Evolutionary conservation across 2,329 filamentous ascomycete species (phyloP).

Genomic region (Hirsutella thompsonii): DNA sequence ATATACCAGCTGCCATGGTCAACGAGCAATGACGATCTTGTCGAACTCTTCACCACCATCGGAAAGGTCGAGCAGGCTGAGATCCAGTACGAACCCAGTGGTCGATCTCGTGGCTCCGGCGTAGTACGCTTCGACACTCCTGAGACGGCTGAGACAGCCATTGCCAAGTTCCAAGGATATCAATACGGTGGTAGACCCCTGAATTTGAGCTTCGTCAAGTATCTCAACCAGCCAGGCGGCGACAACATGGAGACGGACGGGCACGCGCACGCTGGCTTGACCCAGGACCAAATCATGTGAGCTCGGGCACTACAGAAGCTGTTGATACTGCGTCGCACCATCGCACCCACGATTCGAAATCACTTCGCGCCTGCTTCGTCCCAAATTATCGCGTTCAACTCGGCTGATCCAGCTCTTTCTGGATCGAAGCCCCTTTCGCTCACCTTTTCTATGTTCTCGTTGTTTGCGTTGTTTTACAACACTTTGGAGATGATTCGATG

Average conservation of each 20-base stretch:
- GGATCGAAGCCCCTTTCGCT: too few species aligned
- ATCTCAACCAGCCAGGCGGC: conserved; percentile 54
- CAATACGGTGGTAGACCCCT: conserved; percentile 93
- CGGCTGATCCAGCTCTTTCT: too few species aligned
- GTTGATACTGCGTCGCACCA: neutral
- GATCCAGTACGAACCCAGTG: conserved; percentile 96
- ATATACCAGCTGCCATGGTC: conserved; percentile 78
- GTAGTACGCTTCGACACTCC: conserved; percentile 85
- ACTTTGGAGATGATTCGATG: neutral
- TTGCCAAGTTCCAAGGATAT: conserved; percentile 95
- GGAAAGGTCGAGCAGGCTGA: conserved; percentile 98
- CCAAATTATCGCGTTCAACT: neutral
- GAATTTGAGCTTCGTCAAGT: conserved; percentile 87
- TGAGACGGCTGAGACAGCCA: conserved; percentile 83
- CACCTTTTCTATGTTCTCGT: too few species aligned
- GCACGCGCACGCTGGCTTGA: conserved; percentile 57
- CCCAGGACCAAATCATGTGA: conserved; percentile 98
- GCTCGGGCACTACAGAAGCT: neutral
- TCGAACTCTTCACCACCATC: conserved; percentile 95
- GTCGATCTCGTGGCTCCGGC: conserved; percentile 85
- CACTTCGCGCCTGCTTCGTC: neutral
- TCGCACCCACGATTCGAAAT: neutral
- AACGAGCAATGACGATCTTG: conserved; percentile 92
- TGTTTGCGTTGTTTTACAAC: too few species aligned
- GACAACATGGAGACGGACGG: conserved; percentile 78